phyloP scores from a whole-genome alignment of 2,329 filamentous ascomycete genomes.

The Aspergillus calidoustus region DNA sequence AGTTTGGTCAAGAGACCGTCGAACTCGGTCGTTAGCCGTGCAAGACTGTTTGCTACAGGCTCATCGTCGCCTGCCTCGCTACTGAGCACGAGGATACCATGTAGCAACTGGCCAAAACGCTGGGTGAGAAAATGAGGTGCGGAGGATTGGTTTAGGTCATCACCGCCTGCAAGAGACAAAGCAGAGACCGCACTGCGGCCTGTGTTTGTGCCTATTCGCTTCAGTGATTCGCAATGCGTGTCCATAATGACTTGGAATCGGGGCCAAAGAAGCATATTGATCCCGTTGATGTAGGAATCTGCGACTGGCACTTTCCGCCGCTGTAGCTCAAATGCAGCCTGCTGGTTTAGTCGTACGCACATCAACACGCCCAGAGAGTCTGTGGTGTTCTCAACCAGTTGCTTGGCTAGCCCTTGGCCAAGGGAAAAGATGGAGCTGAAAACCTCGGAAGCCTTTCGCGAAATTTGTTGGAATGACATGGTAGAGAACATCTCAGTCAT shows the following conservation, averaged over 20 bases:
- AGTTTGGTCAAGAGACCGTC: constrained; percentile 81
- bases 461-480: constrained; percentile 74
- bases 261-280: constrained; percentile 95
- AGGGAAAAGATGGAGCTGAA: constrained; percentile 90
- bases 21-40: constrained; percentile 76
- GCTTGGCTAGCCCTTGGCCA: constrained; percentile 75
- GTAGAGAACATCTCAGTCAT: constrained; percentile 87
- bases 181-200: constrained; percentile 57
- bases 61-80: constrained; percentile 94
- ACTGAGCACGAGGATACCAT: constrained; percentile 81
- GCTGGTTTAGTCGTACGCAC: constrained; percentile 92
- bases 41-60: constrained; percentile 80
- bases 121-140: constrained; percentile 93
- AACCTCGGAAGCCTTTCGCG: constrained; percentile 81
- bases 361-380: constrained; percentile 87
- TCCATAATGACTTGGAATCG: constrained; percentile 94
- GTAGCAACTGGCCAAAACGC: constrained; percentile 89
- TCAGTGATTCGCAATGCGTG: constrained; percentile 85
- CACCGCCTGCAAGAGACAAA: constrained; percentile 56
- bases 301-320: constrained; percentile 85
- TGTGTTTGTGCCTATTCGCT: constrained; percentile 56
- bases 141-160: constrained; percentile 48
- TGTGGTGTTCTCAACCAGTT: constrained; percentile 74
- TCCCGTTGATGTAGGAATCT: constrained; percentile 91
- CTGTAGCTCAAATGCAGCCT: constrained; percentile 92